These are phyloP conservation scores for Vitis amurensis DNA, from an alignment of 164 flowering plant genomes.

Conservation along the genomic window DNA sequence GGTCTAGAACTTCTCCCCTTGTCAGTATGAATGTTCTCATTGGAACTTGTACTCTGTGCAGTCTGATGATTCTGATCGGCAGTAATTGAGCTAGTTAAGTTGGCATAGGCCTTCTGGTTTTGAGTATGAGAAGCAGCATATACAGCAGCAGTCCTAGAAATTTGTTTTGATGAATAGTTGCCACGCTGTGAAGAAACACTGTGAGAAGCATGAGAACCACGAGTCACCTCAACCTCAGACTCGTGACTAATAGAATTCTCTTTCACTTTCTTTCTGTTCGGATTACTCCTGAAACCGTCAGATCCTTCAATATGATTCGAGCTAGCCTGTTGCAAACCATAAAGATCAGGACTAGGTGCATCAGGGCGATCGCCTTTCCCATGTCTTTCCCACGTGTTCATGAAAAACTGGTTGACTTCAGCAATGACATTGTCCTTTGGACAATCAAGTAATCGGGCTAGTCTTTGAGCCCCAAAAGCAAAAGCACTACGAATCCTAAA, in stretches of 20 bases:
- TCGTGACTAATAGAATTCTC: slow-evolving; percentile 26
- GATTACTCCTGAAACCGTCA: slow-evolving; percentile 28
- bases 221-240: slow-evolving; percentile 31
- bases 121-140: slow-evolving; percentile 42
- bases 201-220: slow-evolving; percentile 5
- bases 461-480: slow-evolving; percentile 87
- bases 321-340: slow-evolving; percentile 30
- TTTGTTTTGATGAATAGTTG: slow-evolving; percentile 18
- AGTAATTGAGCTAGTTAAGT: slow-evolving; percentile 30
- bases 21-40: slow-evolving; percentile 29
- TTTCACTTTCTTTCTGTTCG: slow-evolving; percentile 32
- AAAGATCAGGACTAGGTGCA: slow-evolving; percentile 57
- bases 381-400: slow-evolving; percentile 98
- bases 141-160: slow-evolving; percentile 30
- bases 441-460: slow-evolving; percentile 84
- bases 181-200: slow-evolving; percentile 9
- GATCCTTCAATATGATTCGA: slow-evolving; percentile 32
- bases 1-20: slow-evolving; percentile 37
- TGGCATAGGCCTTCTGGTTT: slow-evolving; percentile 42
- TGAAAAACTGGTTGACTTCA: slow-evolving; percentile 86
- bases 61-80: slow-evolving; percentile 34
- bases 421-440: slow-evolving; percentile 56
- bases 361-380: slow-evolving; percentile 90
- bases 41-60: slow-evolving; percentile 28
- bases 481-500: slow-evolving; percentile 97